Conservation (phyloP, 352 stramenopile genomes). For the Phytophthora hybrid region DNA sequence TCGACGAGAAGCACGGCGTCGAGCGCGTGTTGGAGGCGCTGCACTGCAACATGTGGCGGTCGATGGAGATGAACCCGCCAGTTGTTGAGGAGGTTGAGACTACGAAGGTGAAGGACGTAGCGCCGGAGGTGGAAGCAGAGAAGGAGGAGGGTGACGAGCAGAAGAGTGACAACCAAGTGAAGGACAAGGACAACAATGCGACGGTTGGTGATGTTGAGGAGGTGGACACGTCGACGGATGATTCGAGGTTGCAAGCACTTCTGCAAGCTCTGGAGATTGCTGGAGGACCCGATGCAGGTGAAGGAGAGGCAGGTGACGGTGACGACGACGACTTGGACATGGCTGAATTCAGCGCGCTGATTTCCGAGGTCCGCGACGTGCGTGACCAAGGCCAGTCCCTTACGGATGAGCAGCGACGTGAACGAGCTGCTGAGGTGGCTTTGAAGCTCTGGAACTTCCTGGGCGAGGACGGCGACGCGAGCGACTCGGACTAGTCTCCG, state of each 20-base stretch:
- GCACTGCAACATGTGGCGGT: constrained; percentile 83
- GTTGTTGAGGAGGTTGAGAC: constrained; percentile 1
- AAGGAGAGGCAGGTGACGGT: constrained; percentile 6
- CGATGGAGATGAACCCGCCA: constrained; percentile 63
- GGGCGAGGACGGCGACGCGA: constrained; percentile 39
- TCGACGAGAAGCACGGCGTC: constrained; percentile 60
- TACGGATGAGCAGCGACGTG: constrained; percentile 68
- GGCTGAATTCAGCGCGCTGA: constrained; percentile 65
- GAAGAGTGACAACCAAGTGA: constrained; percentile 1
- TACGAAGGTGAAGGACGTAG: background rate
- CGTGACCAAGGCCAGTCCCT: constrained; percentile 61
- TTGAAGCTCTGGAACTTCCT: constrained; percentile 83
- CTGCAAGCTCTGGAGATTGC: constrained; percentile 55
- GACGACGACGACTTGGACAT: constrained; percentile 56
- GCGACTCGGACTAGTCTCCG: constrained; percentile 33
- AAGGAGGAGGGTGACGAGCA: constrained; percentile 12
- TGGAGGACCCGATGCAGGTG: constrained; percentile 19
- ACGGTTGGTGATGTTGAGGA: constrained; percentile 9
- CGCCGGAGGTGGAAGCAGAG: constrained; percentile 2
- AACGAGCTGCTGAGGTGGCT: constrained; percentile 74
- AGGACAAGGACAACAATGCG: constrained; percentile 24
- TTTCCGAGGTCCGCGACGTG: constrained; percentile 74
- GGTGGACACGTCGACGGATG: constrained; percentile 23
- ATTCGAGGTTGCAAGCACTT: constrained; percentile 55
- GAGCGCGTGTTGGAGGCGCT: constrained; percentile 78